These are phyloP conservation scores for Vaucheria bursata DNA, from an alignment of 352 stramenopile species.

Conservation along the genomic window DNA sequence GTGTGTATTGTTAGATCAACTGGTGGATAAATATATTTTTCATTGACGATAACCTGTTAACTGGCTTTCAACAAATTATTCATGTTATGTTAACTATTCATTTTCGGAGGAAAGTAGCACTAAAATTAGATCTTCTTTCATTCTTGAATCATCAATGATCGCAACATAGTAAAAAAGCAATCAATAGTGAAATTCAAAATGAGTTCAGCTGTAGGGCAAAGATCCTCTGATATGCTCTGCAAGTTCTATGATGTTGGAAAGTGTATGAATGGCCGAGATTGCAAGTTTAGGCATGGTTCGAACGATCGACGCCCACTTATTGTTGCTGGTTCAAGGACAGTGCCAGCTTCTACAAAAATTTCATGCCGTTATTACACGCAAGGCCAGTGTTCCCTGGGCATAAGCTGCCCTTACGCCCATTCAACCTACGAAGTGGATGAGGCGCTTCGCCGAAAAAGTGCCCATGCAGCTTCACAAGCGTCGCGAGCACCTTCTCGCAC, in stretches of 20 bases:
- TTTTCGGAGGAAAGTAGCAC: too few species aligned
- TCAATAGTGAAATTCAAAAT: too few species aligned
- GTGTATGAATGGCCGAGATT: background rate
- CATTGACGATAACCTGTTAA: too few species aligned
- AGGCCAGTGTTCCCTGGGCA: background rate
- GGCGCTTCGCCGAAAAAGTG: background rate
- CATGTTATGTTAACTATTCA: too few species aligned
- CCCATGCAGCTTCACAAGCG: conserved; percentile 1
- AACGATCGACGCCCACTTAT: background rate
- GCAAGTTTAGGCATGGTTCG: background rate
- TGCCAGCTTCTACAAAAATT: background rate
- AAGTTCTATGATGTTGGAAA: background rate
- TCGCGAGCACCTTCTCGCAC: background rate
- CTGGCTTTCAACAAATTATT: too few species aligned
- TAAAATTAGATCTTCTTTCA: too few species aligned
- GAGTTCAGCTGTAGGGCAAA: background rate
- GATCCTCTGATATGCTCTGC: background rate
- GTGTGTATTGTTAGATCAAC: too few species aligned
- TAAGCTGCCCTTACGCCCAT: conserved; percentile 17
- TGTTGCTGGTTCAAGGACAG: background rate
- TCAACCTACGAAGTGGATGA: background rate
- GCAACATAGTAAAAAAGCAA: too few species aligned
- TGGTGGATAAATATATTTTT: too few species aligned
- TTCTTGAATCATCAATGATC: too few species aligned
- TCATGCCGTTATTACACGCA: background rate